A percentile compares a stretch with the other conserved stretches of the same genome.
Conservation (phyloP, 805 yeast species). For the Saccharomyces eubayanus region DNA sequence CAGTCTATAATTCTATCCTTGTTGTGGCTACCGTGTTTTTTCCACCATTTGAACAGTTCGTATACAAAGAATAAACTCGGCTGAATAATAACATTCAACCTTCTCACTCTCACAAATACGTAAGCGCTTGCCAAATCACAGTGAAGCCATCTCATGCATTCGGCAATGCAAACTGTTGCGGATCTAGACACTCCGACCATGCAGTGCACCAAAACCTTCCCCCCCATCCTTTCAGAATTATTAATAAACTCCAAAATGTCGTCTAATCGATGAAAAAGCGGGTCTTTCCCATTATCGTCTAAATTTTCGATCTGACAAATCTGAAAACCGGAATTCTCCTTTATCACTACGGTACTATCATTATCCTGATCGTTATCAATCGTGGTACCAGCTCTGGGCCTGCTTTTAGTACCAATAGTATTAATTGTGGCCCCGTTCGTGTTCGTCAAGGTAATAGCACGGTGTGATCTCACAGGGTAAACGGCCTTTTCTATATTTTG, state of each 20-base stretch:
- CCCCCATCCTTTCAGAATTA: constrained; percentile 36
- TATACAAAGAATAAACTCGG: constrained; percentile 89
- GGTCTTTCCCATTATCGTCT: constrained; percentile 88
- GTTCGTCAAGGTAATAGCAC: not conserved
- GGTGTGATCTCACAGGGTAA: not conserved
- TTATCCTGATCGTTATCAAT: not conserved
- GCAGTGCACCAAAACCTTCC: constrained; percentile 74
- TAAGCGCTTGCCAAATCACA: constrained; percentile 72
- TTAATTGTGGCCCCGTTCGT: not conserved
- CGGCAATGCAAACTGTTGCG: constrained; percentile 93
- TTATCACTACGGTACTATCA: constrained; percentile 1
- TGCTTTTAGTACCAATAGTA: not conserved
- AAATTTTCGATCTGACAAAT: constrained; percentile 58
- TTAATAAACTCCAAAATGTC: constrained; percentile 61
- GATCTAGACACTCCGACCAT: constrained; percentile 93
- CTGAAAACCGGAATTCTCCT: constrained; percentile 16
- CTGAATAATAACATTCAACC: constrained; percentile 87
- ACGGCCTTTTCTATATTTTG: not conserved
- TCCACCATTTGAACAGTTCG: constrained; percentile 57
- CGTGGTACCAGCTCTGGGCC: not conserved
- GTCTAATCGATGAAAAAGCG: constrained; percentile 53
- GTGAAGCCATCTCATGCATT: constrained; percentile 70
- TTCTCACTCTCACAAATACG: constrained; percentile 76
- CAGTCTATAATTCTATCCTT: constrained; percentile 66
- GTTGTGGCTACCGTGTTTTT: constrained; percentile 19